phyloP scores from a whole-genome alignment of 2,329 filamentous ascomycete species.

The Colletotrichum abscissum region DNA sequence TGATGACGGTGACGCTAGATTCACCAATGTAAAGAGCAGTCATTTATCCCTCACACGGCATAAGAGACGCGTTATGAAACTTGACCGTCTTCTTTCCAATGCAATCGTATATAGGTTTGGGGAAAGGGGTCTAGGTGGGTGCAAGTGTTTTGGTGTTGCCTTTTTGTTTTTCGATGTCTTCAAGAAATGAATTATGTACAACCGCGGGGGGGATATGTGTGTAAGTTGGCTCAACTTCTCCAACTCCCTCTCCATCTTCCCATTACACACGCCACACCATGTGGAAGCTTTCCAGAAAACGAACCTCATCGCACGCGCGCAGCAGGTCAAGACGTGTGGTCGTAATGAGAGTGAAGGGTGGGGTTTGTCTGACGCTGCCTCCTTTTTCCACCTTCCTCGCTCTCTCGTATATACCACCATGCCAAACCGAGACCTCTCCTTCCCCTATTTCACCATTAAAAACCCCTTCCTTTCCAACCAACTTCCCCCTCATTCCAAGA shows the following conservation, averaged over 20 bases:
- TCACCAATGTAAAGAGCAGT: background rate
- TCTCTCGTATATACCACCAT: slow-evolving; percentile 3
- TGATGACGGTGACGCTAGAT: background rate
- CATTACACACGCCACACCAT: background rate
- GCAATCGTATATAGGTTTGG: slow-evolving; percentile 6
- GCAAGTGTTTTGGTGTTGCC: background rate
- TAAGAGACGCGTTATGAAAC: slow-evolving; percentile 26
- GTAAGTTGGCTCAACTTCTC: background rate
- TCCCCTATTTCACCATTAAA: background rate
- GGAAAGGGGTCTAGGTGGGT: background rate
- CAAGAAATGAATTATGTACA: slow-evolving; percentile 34
- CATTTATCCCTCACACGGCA: background rate
- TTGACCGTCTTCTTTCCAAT: slow-evolving; percentile 22
- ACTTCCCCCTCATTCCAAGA: slow-evolving; percentile 1
- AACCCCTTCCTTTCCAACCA: background rate
- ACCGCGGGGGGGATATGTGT: background rate
- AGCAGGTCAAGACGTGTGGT: background rate
- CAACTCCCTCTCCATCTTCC: background rate
- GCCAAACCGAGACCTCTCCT: background rate
- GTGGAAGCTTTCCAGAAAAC: background rate
- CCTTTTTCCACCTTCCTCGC: background rate
- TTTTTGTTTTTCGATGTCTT: background rate
- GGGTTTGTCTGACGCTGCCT: background rate
- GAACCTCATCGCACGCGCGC: background rate
- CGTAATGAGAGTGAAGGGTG: background rate